A percentile compares a stretch with the other conserved stretches of the same genome.
Evolutionary conservation across 78 protist genomes (phyloP).

Genomic region (Andalucia godoyi): DNA sequence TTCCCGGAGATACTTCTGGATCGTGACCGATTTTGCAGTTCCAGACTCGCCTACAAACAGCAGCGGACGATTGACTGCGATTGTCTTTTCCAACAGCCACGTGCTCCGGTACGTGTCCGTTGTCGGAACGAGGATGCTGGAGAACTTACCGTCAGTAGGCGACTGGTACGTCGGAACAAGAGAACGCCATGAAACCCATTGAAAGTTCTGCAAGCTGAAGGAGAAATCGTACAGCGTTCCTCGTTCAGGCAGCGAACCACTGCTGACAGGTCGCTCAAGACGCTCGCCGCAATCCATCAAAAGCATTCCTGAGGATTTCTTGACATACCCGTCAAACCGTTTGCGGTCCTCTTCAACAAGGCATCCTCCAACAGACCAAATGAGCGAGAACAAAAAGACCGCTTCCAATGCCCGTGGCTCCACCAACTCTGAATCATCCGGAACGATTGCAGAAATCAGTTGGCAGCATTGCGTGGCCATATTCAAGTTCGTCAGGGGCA

Average conservation of each 20-base stretch:
- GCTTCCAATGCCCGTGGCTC: slow-evolving; percentile 38
- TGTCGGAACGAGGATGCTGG: slow-evolving; percentile 67
- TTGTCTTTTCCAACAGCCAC: slow-evolving; percentile 17
- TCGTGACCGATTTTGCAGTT: slow-evolving; percentile 72
- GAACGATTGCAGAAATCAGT: slow-evolving; percentile 21
- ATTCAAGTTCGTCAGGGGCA: slow-evolving; percentile 30
- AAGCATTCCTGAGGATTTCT: slow-evolving; percentile 8
- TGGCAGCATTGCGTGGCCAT: slow-evolving; percentile 36
- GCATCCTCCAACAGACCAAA: slow-evolving; percentile 64
- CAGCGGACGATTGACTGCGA: neutral
- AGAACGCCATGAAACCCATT: slow-evolving; percentile 61
- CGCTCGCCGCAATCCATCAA: neutral
- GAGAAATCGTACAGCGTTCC: slow-evolving; percentile 55
- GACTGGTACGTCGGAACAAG: slow-evolving; percentile 24
- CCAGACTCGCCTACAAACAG: slow-evolving; percentile 70
- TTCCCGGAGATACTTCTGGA: slow-evolving; percentile 22
- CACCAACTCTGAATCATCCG: neutral
- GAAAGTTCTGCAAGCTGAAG: slow-evolving; percentile 10
- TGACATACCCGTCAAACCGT: slow-evolving; percentile 43
- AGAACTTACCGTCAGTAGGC: slow-evolving; percentile 36
- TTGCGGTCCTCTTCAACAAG: slow-evolving; percentile 20
- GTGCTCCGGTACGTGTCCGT: slow-evolving; percentile 62
- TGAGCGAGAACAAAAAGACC: slow-evolving; percentile 24
- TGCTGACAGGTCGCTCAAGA: neutral
- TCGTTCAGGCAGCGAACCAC: slow-evolving; percentile 26